Evolutionary conservation across 768 basidiomycete species (phyloP), one percentile per base, ranked within the genome.

Genomic region (Pulveroboletus sp.): DNA sequence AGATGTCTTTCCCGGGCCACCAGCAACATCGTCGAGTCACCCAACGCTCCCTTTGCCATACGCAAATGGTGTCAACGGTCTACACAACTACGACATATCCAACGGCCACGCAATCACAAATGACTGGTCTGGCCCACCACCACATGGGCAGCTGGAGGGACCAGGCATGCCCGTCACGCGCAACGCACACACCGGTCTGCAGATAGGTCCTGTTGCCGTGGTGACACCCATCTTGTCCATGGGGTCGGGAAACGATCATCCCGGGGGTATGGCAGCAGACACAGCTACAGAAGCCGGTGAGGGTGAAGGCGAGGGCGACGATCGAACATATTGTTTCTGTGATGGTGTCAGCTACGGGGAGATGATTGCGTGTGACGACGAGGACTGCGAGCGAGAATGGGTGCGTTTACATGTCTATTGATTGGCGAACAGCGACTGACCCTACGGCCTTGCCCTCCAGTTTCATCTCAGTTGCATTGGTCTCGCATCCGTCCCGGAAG

Each of bases 311-410:
- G 78, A 76, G 41, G 76, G 71, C 15, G 78, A 78, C 40, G 77
- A 81, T 60, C 80, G 75, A 59, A 76, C 78, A 12, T 95, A 97
- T 63, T 97, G 93, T 69, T 77, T 84, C 73, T 97, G 93, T 67
- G 76, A 89, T 57, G 74, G 86, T 15, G 77, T 83, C 52, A 92
- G 89, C 61, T 93, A 86, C 59, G 93, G 93, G 33, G 87, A 93
- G 71, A 95, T 96, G 93, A 89, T 96, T 59, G 93, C 85, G 21
- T 96, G 93, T 66, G 93, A 96, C 66, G 89, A 85, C 59, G 71
- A 74, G 15, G 74, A 76, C 39, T 95, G 93, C 70, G 82, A 85
- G 58, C 75, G 76, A 50, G 92, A 94, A 85, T 96, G 93, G 93
- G 93, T 94, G 58, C 64, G 89, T 57, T 40, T 48, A 47, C 45